These are phyloP conservation scores for Stropharia rugosoannulata DNA, from an alignment of 768 basidiomycete species.

Conservation along the genomic window DNA sequence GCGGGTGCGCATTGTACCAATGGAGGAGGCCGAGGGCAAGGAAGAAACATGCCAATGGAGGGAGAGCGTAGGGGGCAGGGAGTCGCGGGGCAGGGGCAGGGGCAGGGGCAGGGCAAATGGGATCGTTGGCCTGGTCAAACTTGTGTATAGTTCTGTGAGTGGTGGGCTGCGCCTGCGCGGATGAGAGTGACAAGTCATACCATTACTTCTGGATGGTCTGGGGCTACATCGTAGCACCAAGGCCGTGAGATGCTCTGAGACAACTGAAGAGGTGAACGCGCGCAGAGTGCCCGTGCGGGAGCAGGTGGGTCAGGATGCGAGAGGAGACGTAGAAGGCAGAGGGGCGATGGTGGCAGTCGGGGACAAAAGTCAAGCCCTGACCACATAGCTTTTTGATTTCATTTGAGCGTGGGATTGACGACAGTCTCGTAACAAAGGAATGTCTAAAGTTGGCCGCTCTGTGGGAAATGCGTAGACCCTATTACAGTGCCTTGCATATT, in stretches of 20 bases:
- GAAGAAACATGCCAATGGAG: constrained; percentile 48
- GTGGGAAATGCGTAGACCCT: too few species aligned
- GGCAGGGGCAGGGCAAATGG: constrained; percentile 58
- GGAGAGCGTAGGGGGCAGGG: constrained; percentile 57
- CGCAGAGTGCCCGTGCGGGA: constrained; percentile 40
- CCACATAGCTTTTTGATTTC: too few species aligned
- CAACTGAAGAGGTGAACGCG: constrained; percentile 87
- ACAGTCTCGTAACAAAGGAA: too few species aligned
- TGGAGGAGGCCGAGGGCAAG: constrained; percentile 86
- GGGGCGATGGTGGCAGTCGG: constrained; percentile 49
- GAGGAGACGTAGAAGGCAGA: constrained; percentile 98
- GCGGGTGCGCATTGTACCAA: constrained; percentile 96
- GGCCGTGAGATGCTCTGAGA: constrained; percentile 91
- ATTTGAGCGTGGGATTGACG: too few species aligned
- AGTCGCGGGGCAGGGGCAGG: too few species aligned
- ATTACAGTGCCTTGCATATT: too few species aligned
- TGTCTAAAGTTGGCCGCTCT: too few species aligned
- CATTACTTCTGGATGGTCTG: constrained; percentile 99
- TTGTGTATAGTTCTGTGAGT: constrained; percentile 95
- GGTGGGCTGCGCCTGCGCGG: background rate
- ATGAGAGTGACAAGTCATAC: constrained; percentile 28
- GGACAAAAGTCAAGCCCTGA: background rate
- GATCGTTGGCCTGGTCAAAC: constrained; percentile 69
- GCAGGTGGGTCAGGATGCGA: constrained; percentile 62
- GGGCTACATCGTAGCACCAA: constrained; percentile 96